Conservation (phyloP, 1,284 basidiomycete genomes). For the Trichosporon inkin region DNA sequence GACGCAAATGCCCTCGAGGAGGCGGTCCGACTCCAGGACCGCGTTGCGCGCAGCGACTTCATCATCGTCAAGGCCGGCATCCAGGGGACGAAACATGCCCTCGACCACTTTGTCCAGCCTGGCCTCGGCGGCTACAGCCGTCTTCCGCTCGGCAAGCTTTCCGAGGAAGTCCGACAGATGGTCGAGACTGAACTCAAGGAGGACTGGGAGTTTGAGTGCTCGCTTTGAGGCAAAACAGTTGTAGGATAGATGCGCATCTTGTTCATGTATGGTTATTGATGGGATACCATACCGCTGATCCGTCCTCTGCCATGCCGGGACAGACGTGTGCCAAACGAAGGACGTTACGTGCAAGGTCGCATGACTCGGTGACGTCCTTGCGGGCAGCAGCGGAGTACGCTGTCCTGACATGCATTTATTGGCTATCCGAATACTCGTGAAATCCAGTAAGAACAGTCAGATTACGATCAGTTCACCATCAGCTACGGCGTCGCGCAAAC, state of each 20-base stretch:
- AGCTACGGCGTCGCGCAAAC: no score
- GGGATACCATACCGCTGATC: no score
- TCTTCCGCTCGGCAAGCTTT: slow-evolving; percentile 56
- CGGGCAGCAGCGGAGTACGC: no score
- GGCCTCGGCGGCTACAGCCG: slow-evolving; percentile 60
- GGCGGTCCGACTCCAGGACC: slow-evolving; percentile 65
- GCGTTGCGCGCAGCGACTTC: slow-evolving; percentile 69
- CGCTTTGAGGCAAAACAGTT: slow-evolving; percentile 44
- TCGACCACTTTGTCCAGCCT: slow-evolving; percentile 66
- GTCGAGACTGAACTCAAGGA: slow-evolving; percentile 55
- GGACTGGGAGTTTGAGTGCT: slow-evolving; percentile 63
- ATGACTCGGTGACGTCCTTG: no score
- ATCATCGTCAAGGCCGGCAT: slow-evolving; percentile 63
- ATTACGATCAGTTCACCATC: no score
- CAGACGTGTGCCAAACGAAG: no score
- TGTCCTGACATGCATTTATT: no score
- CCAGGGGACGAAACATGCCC: slow-evolving; percentile 58
- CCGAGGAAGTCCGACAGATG: slow-evolving; percentile 49
- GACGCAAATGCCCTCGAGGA: slow-evolving; percentile 60
- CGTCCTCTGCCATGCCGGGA: no score
- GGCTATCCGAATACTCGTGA: no score
- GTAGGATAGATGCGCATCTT: neutral
- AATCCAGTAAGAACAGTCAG: no score
- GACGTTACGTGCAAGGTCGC: no score
- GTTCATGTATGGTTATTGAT: neutral